Conservation (phyloP, 352 stramenopile genomes). For the Pythium diclinum region DNA sequence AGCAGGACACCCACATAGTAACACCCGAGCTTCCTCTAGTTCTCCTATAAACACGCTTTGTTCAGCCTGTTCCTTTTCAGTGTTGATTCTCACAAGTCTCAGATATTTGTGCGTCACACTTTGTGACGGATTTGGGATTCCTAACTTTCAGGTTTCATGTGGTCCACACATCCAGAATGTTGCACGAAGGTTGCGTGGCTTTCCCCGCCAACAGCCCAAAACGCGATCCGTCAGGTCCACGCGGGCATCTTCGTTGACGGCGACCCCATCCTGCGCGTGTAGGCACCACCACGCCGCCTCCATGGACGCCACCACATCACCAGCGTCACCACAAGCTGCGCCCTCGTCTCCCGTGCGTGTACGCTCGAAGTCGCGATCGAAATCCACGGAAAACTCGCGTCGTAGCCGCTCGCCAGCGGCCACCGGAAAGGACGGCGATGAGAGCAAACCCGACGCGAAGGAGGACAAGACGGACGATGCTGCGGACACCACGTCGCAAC, state of each 20-base stretch:
- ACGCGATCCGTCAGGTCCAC: slow-evolving; percentile 1
- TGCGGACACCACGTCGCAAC: neutral
- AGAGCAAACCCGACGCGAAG: neutral
- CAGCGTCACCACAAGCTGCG: neutral
- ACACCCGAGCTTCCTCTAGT: neutral
- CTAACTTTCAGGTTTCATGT: neutral
- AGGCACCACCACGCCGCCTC: neutral
- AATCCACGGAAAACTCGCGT: slow-evolving; percentile 6
- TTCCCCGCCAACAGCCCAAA: neutral
- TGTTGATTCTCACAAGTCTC: neutral
- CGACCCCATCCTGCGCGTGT: neutral
- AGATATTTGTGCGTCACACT: neutral
- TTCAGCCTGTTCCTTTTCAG: too few species aligned
- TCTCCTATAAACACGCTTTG: neutral
- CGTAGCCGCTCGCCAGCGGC: neutral
- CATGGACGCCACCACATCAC: neutral
- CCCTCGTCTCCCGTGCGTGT: neutral
- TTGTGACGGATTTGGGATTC: neutral
- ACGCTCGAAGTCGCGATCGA: slow-evolving; percentile 17
- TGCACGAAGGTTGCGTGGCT: slow-evolving; percentile 5
- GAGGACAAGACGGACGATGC: neutral
- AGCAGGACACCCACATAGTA: neutral
- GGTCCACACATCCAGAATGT: neutral
- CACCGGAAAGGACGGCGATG: neutral
- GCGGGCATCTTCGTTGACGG: neutral